These are phyloP conservation scores for Juncus effusus DNA, from an alignment of 176 grass and related monocot genomes.

Conservation along the genomic window DNA sequence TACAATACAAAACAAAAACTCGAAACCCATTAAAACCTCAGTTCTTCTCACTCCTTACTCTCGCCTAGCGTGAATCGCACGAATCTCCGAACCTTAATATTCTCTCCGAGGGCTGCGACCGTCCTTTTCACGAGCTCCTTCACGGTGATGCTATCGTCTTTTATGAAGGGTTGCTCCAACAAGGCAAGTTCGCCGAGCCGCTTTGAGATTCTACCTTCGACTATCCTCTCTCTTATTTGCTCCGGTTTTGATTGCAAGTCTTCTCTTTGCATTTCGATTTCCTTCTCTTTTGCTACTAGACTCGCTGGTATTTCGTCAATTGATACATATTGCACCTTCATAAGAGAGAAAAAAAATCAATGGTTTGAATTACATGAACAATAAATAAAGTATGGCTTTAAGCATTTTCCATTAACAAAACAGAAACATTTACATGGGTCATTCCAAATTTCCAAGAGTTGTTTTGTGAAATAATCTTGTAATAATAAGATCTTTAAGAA, in stretches of 20 bases:
- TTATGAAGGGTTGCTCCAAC: conserved; percentile 92
- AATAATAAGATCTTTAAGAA: too few species aligned
- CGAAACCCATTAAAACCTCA: too few species aligned
- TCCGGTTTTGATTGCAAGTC: conserved; percentile 86
- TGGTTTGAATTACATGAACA: neutral
- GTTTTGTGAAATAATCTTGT: too few species aligned
- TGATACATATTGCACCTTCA: conserved; percentile 71
- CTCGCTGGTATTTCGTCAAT: conserved; percentile 74
- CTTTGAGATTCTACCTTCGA: conserved; percentile 87
- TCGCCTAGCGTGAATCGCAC: conserved; percentile 86
- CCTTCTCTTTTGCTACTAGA: conserved; percentile 75
- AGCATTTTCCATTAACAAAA: too few species aligned
- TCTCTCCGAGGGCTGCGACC: conserved; percentile 76
- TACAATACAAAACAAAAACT: too few species aligned
- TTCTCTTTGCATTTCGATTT: conserved; percentile 92
- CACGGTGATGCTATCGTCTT: conserved; percentile 76
- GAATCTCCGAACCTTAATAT: conserved; percentile 91
- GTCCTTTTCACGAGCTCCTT: conserved; percentile 92
- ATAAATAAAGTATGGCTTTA: too few species aligned
- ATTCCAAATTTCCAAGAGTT: too few species aligned
- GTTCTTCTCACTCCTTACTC: conserved; percentile 30
- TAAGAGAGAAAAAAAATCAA: neutral
- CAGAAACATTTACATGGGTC: too few species aligned
- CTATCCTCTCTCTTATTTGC: conserved; percentile 85
- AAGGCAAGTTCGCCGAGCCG: conserved; percentile 84